A percentile compares a stretch with the other conserved stretches of the same genome.
phyloP scores from a whole-genome alignment of 257 asterid species.

The Ehretia macrophylla region DNA sequence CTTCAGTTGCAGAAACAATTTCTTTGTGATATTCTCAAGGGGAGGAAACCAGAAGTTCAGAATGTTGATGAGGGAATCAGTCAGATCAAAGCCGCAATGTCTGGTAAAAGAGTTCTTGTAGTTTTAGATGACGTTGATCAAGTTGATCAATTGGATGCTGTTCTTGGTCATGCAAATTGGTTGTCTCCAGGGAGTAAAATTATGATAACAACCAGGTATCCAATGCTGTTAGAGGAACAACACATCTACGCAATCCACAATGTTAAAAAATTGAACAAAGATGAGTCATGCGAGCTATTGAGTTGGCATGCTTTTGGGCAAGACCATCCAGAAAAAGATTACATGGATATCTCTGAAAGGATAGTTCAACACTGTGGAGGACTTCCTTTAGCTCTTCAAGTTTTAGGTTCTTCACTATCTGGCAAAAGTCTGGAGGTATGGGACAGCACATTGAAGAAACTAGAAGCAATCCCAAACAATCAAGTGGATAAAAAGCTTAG shows the following conservation, averaged over 20 bases:
- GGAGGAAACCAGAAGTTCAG: slow-evolving; percentile 3
- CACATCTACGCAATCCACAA: not conserved
- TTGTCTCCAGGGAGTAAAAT: slow-evolving; percentile 1
- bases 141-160: slow-evolving; percentile 14
- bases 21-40: slow-evolving; percentile 10
- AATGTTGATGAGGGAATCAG: slow-evolving; percentile 19
- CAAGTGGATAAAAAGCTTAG: slow-evolving; percentile 2
- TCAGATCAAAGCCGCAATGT: slow-evolving; percentile 13
- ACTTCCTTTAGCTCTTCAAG: slow-evolving; percentile 16
- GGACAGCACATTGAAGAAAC: slow-evolving; percentile 7
- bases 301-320: slow-evolving; percentile 23
- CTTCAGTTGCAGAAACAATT: slow-evolving; percentile 13
- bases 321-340: not conserved
- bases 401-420: slow-evolving; percentile 15
- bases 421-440: slow-evolving; percentile 5
- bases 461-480: slow-evolving; percentile 10
- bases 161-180: slow-evolving; percentile 17
- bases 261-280: not conserved
- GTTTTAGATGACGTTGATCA: slow-evolving; percentile 28
- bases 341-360: not conserved
- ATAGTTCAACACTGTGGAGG: slow-evolving; percentile 11
- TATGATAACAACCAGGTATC: not conserved
- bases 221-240: not conserved
- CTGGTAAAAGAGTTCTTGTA: slow-evolving; percentile 12
- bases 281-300: slow-evolving; percentile 7